Evolutionary conservation across 306 rosid genomes (phyloP).

Genomic region (Abrus precatorius): DNA sequence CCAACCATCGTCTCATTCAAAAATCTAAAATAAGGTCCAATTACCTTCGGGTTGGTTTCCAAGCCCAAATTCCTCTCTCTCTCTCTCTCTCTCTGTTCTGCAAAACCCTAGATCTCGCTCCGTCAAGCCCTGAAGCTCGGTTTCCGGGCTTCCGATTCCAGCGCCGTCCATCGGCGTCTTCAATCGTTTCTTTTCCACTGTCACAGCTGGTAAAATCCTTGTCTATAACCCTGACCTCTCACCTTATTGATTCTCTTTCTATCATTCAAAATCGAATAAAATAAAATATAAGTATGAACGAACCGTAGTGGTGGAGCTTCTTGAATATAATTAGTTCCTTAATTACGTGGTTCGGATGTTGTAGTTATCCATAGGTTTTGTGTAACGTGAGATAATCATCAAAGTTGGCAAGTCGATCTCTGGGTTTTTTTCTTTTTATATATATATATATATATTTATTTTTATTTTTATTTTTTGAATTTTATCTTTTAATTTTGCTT

Average conservation of each 20-base stretch:
- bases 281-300: not conserved
- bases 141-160: slow-evolving; percentile 23
- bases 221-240: not conserved
- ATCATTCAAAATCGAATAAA: not conserved
- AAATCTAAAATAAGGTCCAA: slow-evolving; percentile 5
- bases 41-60: slow-evolving; percentile 13
- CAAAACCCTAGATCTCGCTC: slow-evolving; percentile 22
- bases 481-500: not conserved
- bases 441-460: not conserved
- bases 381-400: not conserved
- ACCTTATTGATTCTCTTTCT: not conserved
- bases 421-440: not conserved
- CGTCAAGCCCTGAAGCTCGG: slow-evolving; percentile 14
- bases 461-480: not conserved
- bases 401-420: not conserved
- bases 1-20: not conserved
- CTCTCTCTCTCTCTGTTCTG: not conserved
- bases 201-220: not conserved
- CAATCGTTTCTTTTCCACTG: not conserved
- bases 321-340: not conserved
- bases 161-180: not conserved
- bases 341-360: not conserved
- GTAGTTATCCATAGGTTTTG: not conserved
- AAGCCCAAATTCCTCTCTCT: slow-evolving; percentile 1
- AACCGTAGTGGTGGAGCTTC: not conserved